Conservation (phyloP, 2,329 filamentous ascomycete genomes). For the Beauveria rudraprayagi region DNA sequence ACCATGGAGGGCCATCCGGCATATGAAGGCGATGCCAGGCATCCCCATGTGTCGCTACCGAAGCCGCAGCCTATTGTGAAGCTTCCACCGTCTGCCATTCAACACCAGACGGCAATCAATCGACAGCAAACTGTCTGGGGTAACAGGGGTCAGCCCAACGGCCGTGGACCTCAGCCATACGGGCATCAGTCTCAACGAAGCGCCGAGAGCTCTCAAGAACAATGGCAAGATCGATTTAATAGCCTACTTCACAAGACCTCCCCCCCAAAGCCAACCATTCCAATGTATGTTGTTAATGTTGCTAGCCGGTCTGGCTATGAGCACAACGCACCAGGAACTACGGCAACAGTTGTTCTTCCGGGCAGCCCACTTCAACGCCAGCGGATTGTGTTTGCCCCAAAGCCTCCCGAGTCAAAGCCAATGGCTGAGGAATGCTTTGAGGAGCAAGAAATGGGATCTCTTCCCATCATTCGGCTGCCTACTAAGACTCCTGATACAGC, state of each 20-base stretch:
- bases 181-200: conserved; percentile 13
- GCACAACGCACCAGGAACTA: conserved; percentile 36
- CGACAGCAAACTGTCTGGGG: conserved; percentile 27
- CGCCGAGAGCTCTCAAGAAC: conserved; percentile 32
- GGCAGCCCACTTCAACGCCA: conserved; percentile 15
- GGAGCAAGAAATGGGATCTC: conserved; percentile 70
- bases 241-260: conserved; percentile 62
- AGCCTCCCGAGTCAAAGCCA: conserved; percentile 42
- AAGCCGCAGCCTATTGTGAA: conserved; percentile 68
- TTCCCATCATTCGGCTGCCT: conserved; percentile 64
- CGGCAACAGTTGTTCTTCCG: conserved; percentile 65
- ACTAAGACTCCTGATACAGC: conserved; percentile 51
- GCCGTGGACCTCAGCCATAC: conserved; percentile 6
- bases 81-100: conserved; percentile 51
- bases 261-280: conserved; percentile 45
- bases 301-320: conserved; percentile 61
- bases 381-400: not conserved
- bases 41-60: conserved; percentile 63
- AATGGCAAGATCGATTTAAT: conserved; percentile 82
- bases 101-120: conserved; percentile 13
- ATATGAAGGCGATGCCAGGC: conserved; percentile 56
- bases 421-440: conserved; percentile 76
- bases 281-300: conserved; percentile 62
- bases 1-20: conserved; percentile 63
- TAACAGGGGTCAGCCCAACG: conserved; percentile 19